These are phyloP conservation scores for Heritiera fomes DNA, from an alignment of 345 rosid species.

Conservation along the genomic window DNA sequence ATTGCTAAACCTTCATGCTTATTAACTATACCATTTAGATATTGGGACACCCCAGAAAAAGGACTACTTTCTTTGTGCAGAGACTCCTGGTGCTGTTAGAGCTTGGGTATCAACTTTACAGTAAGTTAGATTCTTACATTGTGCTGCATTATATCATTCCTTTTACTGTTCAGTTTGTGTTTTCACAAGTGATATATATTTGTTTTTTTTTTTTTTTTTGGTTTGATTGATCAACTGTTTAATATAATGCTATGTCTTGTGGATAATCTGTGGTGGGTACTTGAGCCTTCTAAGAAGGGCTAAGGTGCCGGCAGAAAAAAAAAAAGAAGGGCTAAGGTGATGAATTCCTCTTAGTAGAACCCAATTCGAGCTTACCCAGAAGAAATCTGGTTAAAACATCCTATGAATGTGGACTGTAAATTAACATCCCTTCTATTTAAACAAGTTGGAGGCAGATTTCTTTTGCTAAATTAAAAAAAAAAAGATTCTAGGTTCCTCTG, in stretches of 20 bases:
- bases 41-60: slow-evolving; percentile 96
- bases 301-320: neutral
- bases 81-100: slow-evolving; percentile 95
- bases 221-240: neutral
- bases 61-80: slow-evolving; percentile 94
- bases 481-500: neutral
- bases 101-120: slow-evolving; percentile 96
- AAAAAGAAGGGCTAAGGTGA: neutral
- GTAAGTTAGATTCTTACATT: slow-evolving; percentile 50
- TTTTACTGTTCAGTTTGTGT: neutral
- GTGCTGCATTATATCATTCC: neutral
- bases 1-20: slow-evolving; percentile 18
- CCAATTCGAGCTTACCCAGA: neutral
- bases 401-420: neutral
- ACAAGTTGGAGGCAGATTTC: neutral
- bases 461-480: neutral
- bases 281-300: neutral
- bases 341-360: neutral
- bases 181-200: neutral
- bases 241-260: neutral
- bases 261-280: neutral
- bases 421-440: neutral
- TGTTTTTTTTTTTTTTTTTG: neutral
- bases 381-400: neutral
- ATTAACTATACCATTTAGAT: slow-evolving; percentile 62